A percentile compares a stretch with the other conserved stretches of the same genome.
phyloP scores from a whole-genome alignment of 1,284 basidiomycete species.

The Cryptococcus wingfieldii region DNA sequence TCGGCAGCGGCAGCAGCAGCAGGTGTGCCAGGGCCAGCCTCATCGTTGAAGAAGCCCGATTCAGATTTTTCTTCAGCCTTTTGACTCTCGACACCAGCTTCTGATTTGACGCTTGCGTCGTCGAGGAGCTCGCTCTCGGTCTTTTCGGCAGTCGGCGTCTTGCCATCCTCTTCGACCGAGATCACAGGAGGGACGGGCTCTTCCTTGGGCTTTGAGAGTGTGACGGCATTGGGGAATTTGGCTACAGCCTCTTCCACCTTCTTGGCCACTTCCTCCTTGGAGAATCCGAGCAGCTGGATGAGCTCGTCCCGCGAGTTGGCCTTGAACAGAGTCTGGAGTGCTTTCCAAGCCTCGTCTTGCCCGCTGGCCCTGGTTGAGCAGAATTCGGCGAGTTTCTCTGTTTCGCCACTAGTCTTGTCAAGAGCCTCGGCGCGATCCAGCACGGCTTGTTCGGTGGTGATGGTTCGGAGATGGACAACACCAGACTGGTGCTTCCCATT shows the following conservation, averaged over 20 bases:
- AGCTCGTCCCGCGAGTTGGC: slow-evolving; percentile 86
- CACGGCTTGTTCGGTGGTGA: slow-evolving; percentile 73
- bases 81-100: slow-evolving; percentile 53
- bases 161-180: slow-evolving; percentile 10
- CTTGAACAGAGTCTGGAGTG: slow-evolving; percentile 80
- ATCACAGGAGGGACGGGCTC: slow-evolving; percentile 7
- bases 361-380: slow-evolving; percentile 54
- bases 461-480: slow-evolving; percentile 68
- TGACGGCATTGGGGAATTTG: slow-evolving; percentile 53
- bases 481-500: slow-evolving; percentile 73
- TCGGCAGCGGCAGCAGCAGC: slow-evolving; percentile 62
- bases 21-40: slow-evolving; percentile 36
- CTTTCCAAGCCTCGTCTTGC: slow-evolving; percentile 72
- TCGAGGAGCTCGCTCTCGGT: slow-evolving; percentile 1
- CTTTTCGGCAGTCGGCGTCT: slow-evolving; percentile 12
- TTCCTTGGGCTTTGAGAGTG: slow-evolving; percentile 32
- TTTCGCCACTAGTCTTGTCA: slow-evolving; percentile 58
- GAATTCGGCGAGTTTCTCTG: slow-evolving; percentile 63
- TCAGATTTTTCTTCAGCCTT: slow-evolving; percentile 61
- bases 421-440: slow-evolving; percentile 73
- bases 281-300: slow-evolving; percentile 86
- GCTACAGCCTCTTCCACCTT: slow-evolving; percentile 79
- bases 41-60: slow-evolving; percentile 69
- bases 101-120: slow-evolving; percentile 5
- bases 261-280: slow-evolving; percentile 75